Base-by-base conservation (phyloP, 331 rosid species). In the Erythrophleum ivorense region DNA sequence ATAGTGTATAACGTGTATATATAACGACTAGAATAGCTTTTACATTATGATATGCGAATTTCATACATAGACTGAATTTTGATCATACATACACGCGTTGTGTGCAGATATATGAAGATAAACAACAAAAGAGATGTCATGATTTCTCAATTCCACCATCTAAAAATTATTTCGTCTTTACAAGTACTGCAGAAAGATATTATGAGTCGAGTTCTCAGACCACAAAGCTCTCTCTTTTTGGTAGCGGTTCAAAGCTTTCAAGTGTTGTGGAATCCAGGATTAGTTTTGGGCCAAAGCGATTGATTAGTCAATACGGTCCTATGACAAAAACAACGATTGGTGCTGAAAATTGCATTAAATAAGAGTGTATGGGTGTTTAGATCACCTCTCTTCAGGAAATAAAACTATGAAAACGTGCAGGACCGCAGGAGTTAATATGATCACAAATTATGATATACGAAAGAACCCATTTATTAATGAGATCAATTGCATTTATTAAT, bases 81-180 rank as follows among this genome's bases (percentile, higher is more conserved):
- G 10, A 45, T 38, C 41, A 24, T 38, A 38, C 6, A 38, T 38
- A 38, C 41, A 38, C 3, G 1, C 52, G 14, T 2, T 48, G 52
- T 48, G 9, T 11, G 14, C 52, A 48, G 52, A 48, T 48, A 48
- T 10, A 11, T 9, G 3, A 11, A 48, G 14, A 48, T 9, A 33
- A 33, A 31, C 40, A 24, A 4, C 18, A 13, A 11, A 13, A 6
- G 14, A 69, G 31, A 82, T 24, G 29, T 24, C 29, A 24, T 24
- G 29, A 38, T 43, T 6, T 43, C 5, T 6, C 46, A 7, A 13
- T 73, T 85, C 84, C 72, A 77, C 77, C 3, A 81, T 84, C 97
- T 91, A 90, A 80, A 90, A 85, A 68, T 82, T 89, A 34, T 78
- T 80, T 76, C 29, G 86, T 84, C 84, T 88, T 87, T 5, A 75